A percentile compares a stretch with the other conserved stretches of the same genome.
Conservation (phyloP, 2,329 filamentous ascomycete species). For the Chaetothyriales sp. region DNA sequence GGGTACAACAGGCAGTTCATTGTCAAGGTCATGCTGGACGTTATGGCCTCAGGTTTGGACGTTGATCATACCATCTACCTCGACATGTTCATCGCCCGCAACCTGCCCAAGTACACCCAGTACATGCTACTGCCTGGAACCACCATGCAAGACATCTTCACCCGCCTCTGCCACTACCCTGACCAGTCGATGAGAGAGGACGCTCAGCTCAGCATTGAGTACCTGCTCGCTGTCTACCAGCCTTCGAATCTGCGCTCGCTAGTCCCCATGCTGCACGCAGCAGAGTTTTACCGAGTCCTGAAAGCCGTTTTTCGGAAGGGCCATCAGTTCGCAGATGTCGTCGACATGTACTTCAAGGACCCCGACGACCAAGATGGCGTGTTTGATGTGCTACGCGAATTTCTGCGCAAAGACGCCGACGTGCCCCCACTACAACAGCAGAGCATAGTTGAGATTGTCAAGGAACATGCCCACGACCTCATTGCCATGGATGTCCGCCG, state of each 20-base stretch:
- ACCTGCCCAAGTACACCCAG: slow-evolving; percentile 90
- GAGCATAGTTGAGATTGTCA: slow-evolving; percentile 56
- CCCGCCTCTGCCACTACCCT: slow-evolving; percentile 73
- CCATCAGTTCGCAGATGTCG: slow-evolving; percentile 62
- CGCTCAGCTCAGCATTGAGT: slow-evolving; percentile 93
- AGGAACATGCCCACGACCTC: slow-evolving; percentile 51
- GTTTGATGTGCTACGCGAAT: slow-evolving; percentile 67
- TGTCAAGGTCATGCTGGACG: slow-evolving; percentile 75
- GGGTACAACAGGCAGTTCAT: slow-evolving; percentile 64
- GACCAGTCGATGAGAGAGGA: slow-evolving; percentile 72
- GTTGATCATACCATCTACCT: slow-evolving; percentile 79
- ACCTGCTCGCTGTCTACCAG: slow-evolving; percentile 83
- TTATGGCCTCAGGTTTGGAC: slow-evolving; percentile 69
- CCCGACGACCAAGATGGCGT: slow-evolving; percentile 58
- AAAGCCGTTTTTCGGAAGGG: slow-evolving; percentile 77
- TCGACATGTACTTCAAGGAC: slow-evolving; percentile 77
- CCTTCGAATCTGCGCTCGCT: slow-evolving; percentile 66
- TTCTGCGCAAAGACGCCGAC: slow-evolving; percentile 50
- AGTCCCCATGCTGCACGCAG: slow-evolving; percentile 63
- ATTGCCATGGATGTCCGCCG: slow-evolving; percentile 51
- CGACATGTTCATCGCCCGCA: slow-evolving; percentile 96
- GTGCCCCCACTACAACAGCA: slow-evolving; percentile 56
- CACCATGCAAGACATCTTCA: slow-evolving; percentile 65
- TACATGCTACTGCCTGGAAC: slow-evolving; percentile 85
- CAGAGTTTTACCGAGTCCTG: slow-evolving; percentile 78